Base-by-base conservation (phyloP, 2,329 filamentous ascomycete species). In the Aureobasidium vineae region DNA sequence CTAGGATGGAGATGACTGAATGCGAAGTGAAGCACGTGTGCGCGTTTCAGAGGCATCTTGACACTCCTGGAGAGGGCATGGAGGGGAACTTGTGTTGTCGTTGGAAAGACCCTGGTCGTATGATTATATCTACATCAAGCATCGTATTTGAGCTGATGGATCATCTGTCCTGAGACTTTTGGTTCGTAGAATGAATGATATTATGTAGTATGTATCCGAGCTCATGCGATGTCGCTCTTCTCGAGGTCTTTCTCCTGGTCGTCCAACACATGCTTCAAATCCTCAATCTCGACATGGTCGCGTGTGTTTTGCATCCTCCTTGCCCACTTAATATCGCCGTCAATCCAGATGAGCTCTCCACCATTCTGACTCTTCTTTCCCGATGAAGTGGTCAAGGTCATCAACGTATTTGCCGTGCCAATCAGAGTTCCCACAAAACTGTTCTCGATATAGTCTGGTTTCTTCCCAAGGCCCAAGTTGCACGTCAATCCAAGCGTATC, bases 291-390 rank as follows among this genome's bases (percentile, higher is more conserved):
- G 8, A 73, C 69, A 64, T 79, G 77, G 57, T 75, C 77, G 33
- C 72, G 65, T 15, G 74, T 75, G 43, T 74, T 73, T 50, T 70
- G 67, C 77, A 79, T 78, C 16, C 74, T 66, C 56, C 74, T 72
- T 33, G 72, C 73, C 73, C 74, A 79, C 43, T 72, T 70, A 38
- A 77, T 57, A 63, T 72, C 67, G 1, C 74, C 74, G 21, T 71
- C 70, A 50, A 75, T 70, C 68, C 77, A 77, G 53, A 79, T 49
- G 64, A 74, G 77, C 66, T 79, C 77, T 23, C 77, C 77, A 8
- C 77, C 77, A 49, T 77, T 75, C 72, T 77, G 75, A 11, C 68
- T 68, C 50, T 60, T 66, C 65, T 71, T 71, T 41, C 66, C 52
- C 23, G 69, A 69, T 41, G 69, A 66, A 61, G 45, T 69, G n/a